Evolutionary conservation across 345 rosid genomes (phyloP).

Genomic region (Pseudoturritis turrita): DNA sequence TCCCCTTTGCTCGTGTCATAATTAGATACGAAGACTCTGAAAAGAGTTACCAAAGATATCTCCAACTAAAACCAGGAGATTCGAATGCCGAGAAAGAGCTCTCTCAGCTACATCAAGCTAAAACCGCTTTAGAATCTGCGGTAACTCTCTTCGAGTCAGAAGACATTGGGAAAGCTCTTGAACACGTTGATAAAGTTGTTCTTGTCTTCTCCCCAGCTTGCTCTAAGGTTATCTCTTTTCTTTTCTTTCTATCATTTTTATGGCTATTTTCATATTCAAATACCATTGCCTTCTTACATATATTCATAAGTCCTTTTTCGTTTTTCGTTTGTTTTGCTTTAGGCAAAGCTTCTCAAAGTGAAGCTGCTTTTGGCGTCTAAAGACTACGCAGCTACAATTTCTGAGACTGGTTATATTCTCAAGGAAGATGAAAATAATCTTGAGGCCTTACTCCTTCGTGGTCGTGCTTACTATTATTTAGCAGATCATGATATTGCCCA

Average conservation of each 20-base stretch:
- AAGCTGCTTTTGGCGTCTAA: constrained; percentile 58
- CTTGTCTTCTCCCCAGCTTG: constrained; percentile 94
- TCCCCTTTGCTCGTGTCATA: constrained; percentile 33
- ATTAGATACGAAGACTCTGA: constrained; percentile 89
- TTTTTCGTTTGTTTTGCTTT: constrained; percentile 2
- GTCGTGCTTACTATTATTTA: constrained; percentile 95
- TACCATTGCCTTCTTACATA: too few relatives aligned
- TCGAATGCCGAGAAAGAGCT: constrained; percentile 73
- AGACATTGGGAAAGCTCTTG: constrained; percentile 68
- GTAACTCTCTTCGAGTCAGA: constrained; percentile 57
- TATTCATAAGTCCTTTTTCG: background rate
- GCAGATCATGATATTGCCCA: constrained; percentile 98
- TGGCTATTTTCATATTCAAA: background rate
- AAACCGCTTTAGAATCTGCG: constrained; percentile 74
- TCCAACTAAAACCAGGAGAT: constrained; percentile 65
- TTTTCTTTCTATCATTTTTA: background rate
- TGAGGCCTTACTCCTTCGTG: constrained; percentile 89
- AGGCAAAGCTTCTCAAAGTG: constrained; percentile 91
- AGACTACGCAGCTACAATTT: constrained; percentile 77
- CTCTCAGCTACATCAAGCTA: constrained; percentile 74
- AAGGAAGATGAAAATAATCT: constrained; percentile 84
- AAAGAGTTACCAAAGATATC: constrained; percentile 48
- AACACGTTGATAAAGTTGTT: constrained; percentile 79
- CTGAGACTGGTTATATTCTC: constrained; percentile 80
- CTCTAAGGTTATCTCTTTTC: constrained; percentile 79